Percentiles rank a stretch among this genome's conserved stretches.
Conservation (phyloP, 2,329 filamentous ascomycete species). For the Stachybotrys chlorohalonatus region DNA sequence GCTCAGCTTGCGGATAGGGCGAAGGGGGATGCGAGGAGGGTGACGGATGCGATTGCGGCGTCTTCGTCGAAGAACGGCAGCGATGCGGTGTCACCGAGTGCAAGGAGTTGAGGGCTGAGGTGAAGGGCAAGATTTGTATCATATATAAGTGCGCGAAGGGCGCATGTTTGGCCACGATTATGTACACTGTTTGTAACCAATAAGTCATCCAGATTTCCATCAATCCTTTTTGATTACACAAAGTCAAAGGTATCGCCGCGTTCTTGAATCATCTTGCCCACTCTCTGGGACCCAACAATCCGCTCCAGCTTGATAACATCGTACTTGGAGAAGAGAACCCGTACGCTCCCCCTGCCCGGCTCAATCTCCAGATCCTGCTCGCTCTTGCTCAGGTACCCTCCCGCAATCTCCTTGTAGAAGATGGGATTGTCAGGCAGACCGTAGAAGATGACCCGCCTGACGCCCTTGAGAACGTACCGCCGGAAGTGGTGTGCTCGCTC, state of each 20-base stretch:
- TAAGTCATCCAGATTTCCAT: constrained; percentile 16
- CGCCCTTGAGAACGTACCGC: constrained; percentile 73
- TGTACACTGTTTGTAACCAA: constrained; percentile 17
- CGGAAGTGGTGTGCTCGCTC: constrained; percentile 96
- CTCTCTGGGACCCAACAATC: constrained; percentile 71
- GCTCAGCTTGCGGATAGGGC: constrained; percentile 8
- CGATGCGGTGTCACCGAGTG: neutral
- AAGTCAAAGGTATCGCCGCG: constrained; percentile 92
- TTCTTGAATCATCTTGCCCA: constrained; percentile 76
- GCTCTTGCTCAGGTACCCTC: constrained; percentile 54
- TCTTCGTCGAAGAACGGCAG: neutral
- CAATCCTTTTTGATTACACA: constrained; percentile 41
- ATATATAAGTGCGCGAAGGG: constrained; percentile 1
- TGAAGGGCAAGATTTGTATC: constrained; percentile 6
- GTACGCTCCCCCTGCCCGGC: constrained; percentile 50
- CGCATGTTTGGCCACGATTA: constrained; percentile 5
- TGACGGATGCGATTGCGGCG: constrained; percentile 12
- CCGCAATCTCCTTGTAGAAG: constrained; percentile 71
- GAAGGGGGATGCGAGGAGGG: constrained; percentile 19
- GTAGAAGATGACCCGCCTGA: constrained; percentile 81
- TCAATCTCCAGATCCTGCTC: constrained; percentile 46
- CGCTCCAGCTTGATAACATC: constrained; percentile 85
- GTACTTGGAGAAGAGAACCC: constrained; percentile 73
- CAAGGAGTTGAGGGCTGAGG: neutral
- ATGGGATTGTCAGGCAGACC: constrained; percentile 78